These are phyloP conservation scores for Beauveria rudraprayagi DNA, from an alignment of 2,329 filamentous ascomycete genomes.

Conservation along the genomic window DNA sequence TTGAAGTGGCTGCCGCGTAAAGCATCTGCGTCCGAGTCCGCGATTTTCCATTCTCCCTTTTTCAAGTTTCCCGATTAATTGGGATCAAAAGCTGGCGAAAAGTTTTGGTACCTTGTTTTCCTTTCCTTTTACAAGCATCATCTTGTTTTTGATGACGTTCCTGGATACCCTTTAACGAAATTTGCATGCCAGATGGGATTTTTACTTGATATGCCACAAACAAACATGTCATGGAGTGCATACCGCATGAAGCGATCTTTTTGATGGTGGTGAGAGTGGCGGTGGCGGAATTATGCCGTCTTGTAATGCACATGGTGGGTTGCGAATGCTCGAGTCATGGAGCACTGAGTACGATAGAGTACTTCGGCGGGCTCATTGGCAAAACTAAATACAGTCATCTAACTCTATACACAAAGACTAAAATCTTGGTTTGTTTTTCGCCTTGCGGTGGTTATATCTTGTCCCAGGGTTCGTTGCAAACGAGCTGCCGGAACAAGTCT, in stretches of 20 bases:
- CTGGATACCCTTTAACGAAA: slow-evolving; percentile 11
- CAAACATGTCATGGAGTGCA: not conserved
- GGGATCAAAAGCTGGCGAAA: slow-evolving; percentile 11
- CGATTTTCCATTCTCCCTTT: slow-evolving; percentile 17
- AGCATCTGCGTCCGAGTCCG: slow-evolving; percentile 12
- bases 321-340: not conserved
- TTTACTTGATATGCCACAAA: not conserved
- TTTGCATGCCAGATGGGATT: not conserved
- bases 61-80: not conserved
- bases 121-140: not conserved
- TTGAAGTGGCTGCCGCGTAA: slow-evolving; percentile 19
- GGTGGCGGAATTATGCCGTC: not conserved
- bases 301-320: not conserved
- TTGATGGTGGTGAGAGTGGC: not conserved
- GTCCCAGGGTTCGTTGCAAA: not conserved
- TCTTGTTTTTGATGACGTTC: not conserved
- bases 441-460: not conserved
- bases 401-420: not conserved
- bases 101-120: slow-evolving; percentile 6
- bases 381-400: not conserved
- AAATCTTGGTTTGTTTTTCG: not conserved
- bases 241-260: not conserved
- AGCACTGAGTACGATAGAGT: not conserved
- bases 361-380: not conserved
- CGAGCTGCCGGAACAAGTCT: not conserved